Conservation (phyloP, 305 asterid genomes). For the Fraxinus ornus region DNA sequence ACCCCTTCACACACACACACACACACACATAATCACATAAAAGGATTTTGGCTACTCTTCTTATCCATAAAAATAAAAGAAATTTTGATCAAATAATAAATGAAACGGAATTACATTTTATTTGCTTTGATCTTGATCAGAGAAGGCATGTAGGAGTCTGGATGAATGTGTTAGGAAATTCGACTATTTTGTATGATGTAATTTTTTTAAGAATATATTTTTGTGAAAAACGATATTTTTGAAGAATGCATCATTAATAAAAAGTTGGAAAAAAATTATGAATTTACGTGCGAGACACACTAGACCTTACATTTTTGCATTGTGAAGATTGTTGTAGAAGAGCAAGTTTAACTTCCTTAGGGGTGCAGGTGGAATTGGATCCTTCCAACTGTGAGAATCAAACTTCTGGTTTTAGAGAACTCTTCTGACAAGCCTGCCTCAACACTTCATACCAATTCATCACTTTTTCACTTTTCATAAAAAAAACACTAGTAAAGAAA, state of each 20-base stretch:
- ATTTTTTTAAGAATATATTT: no score
- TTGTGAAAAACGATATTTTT: no score
- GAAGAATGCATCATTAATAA: not conserved
- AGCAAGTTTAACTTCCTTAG: not conserved
- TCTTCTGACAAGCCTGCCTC: constrained; percentile 25
- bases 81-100: no score
- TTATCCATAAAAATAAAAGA: no score
- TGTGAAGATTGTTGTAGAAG: not conserved
- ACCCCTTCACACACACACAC: no score
- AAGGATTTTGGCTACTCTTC: no score
- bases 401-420: constrained; percentile 25
- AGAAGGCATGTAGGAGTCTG: no score
- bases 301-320: not conserved
- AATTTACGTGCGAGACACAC: not conserved
- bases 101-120: no score
- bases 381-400: constrained; percentile 36
- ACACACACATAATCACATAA: no score
- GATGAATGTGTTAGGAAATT: not conserved
- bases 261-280: not conserved
- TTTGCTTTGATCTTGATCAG: no score
- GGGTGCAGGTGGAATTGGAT: constrained; percentile 26
- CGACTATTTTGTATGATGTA: not conserved
- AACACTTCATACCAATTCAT: constrained; percentile 6
- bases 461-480: constrained; percentile 4
- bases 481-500: constrained; percentile 10